Base-by-base conservation (phyloP, 2,329 filamentous ascomycete species). In the Ceratocystis ficicola region DNA sequence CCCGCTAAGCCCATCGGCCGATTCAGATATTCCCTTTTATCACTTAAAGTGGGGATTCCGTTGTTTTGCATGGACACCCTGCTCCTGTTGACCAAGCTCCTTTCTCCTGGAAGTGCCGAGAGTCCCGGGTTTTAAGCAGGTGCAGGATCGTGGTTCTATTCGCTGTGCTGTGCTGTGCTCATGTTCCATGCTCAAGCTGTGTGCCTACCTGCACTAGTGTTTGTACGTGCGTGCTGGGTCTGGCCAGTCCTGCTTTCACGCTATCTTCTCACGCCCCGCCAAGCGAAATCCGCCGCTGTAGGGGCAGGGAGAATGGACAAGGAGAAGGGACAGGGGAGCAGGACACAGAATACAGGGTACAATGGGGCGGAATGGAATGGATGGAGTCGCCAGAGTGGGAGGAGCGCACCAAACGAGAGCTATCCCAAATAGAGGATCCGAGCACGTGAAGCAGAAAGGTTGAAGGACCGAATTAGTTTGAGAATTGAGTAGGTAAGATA, bases 251-350 rank as follows among this genome's bases (percentile, higher is more conserved):
- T 41, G 12, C 36, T 41, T 41, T 41, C 36, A 41, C 36, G 10
- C 48, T 5, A 52, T 52, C 22, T 52, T 15, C 25, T 15, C 25
- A 17, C 17, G 48, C 20, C 20, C 10, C 22, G 8, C n/a, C 28
- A 59, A 59, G 55, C 28, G 55, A 59, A 59, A 59, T 59, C 55
- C 7, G 30, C 17, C 36, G 12, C 55, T 59, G 55, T 59, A 59
- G 55, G 55, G 28, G 25, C n/a, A 59, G 55, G 55, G 55, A 59
- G 55, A 59, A 57, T 10, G 6, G 52, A 6, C 30, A 30, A 6
- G 6, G 6, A 30, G 30, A 30, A 32, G 30, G 6, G 55, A 36
- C 17, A 8, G 12, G 55, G 32, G 10, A n/a, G 28, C 28, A 15
- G 15, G 48, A 32, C 17, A 25, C 22, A 25, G 22, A 25, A n/a